phyloP scores from a whole-genome alignment of 192 early-diverging fungal genomes.

The Phlyctochytrium bullatum region DNA sequence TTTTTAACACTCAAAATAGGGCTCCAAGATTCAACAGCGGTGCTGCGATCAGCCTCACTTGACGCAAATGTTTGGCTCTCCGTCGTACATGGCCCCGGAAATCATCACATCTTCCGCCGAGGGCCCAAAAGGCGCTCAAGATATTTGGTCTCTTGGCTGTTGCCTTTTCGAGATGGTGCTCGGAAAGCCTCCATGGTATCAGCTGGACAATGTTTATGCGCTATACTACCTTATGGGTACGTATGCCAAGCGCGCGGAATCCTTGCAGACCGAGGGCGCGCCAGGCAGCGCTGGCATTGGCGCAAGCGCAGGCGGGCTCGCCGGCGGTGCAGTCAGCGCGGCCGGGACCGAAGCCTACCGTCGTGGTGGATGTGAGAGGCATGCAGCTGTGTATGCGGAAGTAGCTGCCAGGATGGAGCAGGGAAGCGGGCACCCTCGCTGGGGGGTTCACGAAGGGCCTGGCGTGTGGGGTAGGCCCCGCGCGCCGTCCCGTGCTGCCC shows the following conservation, averaged over 20 bases:
- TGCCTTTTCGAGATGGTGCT: conserved; percentile 17
- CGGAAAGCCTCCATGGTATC: conserved; percentile 17
- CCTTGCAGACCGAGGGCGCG: neutral
- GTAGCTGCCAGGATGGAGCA: conserved; percentile 1
- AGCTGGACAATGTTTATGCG: conserved; percentile 13
- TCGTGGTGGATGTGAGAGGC: conserved; percentile 7
- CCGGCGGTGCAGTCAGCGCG: neutral
- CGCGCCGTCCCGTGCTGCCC: neutral
- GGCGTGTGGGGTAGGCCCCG: conserved; percentile 4
- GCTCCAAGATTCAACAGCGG: conserved; percentile 2
- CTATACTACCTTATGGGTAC: conserved; percentile 16
- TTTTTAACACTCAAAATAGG: neutral
- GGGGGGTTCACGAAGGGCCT: conserved; percentile 1
- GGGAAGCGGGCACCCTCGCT: neutral
- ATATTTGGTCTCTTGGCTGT: conserved; percentile 20
- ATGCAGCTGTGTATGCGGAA: conserved; percentile 5
- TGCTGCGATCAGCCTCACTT: conserved; percentile 13
- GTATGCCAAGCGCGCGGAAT: conserved; percentile 8
- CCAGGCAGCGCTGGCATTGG: no score
- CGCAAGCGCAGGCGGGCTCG: neutral
- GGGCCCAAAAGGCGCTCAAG: conserved; percentile 16
- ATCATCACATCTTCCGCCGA: conserved; percentile 14
- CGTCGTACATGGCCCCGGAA: conserved; percentile 18
- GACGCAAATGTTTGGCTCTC: conserved; percentile 15
- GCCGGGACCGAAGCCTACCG: neutral